phyloP scores from a whole-genome alignment of 805 yeast genomes.

The Cyberlindnera veronae region DNA sequence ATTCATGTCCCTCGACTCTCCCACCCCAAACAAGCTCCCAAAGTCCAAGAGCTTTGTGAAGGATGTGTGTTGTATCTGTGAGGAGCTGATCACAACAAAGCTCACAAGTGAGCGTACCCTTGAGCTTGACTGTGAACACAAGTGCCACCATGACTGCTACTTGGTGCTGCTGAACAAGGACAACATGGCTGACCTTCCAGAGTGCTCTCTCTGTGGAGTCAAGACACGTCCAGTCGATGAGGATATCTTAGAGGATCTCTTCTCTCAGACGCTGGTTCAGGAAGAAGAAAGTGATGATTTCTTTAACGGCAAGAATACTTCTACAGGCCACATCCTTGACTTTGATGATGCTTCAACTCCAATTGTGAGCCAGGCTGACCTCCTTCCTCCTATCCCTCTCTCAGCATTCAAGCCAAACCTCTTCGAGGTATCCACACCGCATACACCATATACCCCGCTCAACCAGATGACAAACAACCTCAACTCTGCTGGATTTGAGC shows the following conservation, averaged over 20 bases:
- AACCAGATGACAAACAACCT: slow-evolving; percentile 20
- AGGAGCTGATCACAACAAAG: slow-evolving; percentile 37
- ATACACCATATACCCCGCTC: slow-evolving; percentile 23
- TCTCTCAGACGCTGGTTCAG: slow-evolving; percentile 11
- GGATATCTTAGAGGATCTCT: slow-evolving; percentile 27
- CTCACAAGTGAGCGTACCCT: slow-evolving; percentile 42
- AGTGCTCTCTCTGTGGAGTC: slow-evolving; percentile 28
- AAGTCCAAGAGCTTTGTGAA: slow-evolving; percentile 21
- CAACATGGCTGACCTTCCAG: slow-evolving; percentile 21
- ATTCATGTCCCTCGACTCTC: slow-evolving; percentile 3
- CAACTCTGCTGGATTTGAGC: slow-evolving; percentile 17
- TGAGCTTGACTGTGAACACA: slow-evolving; percentile 41
- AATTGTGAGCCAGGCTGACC: neutral
- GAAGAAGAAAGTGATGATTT: slow-evolving; percentile 1
- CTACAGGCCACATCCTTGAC: neutral
- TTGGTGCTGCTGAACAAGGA: slow-evolving; percentile 28
- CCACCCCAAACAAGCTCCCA: slow-evolving; percentile 5
- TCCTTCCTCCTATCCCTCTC: slow-evolving; percentile 13
- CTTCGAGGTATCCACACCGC: slow-evolving; percentile 13
- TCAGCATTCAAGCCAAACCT: slow-evolving; percentile 17
- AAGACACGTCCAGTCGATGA: slow-evolving; percentile 28
- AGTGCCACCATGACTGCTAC: slow-evolving; percentile 43
- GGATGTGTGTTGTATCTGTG: slow-evolving; percentile 41
- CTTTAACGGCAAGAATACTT: too few relatives aligned
- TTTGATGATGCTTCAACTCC: slow-evolving; percentile 3